Percentiles rank a stretch among this genome's conserved stretches.
Evolutionary conservation across 352 stramenopile genomes (phyloP).

Genomic region (Globisporangium lucens): DNA sequence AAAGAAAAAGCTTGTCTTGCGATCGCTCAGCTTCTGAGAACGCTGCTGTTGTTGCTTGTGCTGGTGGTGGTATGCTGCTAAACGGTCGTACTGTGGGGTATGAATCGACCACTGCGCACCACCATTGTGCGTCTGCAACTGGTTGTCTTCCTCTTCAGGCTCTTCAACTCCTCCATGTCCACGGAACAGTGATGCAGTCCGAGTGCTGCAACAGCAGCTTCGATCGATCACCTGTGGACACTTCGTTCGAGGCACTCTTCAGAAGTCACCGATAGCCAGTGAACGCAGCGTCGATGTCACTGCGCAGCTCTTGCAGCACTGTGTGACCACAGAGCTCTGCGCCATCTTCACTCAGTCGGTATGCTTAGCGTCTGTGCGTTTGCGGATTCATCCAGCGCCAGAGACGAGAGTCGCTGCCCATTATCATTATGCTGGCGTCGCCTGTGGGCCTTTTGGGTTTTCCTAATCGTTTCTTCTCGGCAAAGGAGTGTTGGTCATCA

Average conservation of each 20-base stretch:
- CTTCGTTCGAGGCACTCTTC: background rate
- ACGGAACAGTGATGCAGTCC: background rate
- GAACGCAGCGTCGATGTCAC: constrained; percentile 8
- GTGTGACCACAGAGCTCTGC: background rate
- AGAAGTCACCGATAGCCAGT: constrained; percentile 3
- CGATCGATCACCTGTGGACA: background rate
- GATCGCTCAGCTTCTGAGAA: background rate
- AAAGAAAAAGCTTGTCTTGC: background rate
- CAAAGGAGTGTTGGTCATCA: background rate
- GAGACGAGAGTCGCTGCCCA: background rate
- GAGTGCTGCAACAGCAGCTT: background rate
- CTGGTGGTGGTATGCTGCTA: background rate
- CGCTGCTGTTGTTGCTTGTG: background rate
- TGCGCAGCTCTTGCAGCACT: constrained; percentile 3
- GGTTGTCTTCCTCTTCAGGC: background rate
- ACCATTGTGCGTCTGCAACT: background rate
- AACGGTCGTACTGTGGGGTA: background rate
- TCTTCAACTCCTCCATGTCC: background rate
- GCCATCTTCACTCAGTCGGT: background rate
- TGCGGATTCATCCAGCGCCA: background rate
- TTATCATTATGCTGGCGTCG: background rate
- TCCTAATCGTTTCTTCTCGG: background rate
- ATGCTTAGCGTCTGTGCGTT: background rate
- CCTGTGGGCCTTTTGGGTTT: background rate
- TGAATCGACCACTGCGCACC: background rate